These are phyloP conservation scores for Scutellaria baicalensis DNA, from an alignment of 257 asterid species.

Conservation along the genomic window DNA sequence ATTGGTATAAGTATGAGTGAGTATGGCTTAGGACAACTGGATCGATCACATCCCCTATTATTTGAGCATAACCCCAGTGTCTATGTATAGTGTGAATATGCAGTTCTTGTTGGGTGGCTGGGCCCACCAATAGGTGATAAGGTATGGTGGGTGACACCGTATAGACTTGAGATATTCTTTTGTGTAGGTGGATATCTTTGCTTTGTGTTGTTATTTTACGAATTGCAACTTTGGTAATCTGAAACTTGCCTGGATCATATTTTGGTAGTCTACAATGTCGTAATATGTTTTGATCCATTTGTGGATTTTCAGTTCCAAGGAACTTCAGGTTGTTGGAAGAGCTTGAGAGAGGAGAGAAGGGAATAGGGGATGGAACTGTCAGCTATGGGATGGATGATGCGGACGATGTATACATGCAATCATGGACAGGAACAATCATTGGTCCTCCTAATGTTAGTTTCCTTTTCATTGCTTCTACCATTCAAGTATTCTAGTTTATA, in stretches of 20 bases:
- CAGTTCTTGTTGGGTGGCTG: background rate
- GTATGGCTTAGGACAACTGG: background rate
- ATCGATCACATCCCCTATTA: background rate
- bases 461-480: background rate
- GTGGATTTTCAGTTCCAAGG: slow-evolving; percentile 56
- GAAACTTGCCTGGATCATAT: background rate
- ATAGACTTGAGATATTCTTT: background rate
- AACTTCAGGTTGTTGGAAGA: slow-evolving; percentile 79
- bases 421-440: slow-evolving; percentile 88
- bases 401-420: slow-evolving; percentile 78
- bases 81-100: background rate
- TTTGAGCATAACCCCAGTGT: background rate
- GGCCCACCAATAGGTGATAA: no score
- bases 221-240: background rate
- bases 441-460: slow-evolving; percentile 79
- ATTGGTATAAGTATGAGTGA: background rate
- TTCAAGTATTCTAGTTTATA: background rate
- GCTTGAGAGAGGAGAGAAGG: slow-evolving; percentile 90
- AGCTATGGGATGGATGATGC: slow-evolving; percentile 92
- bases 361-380: slow-evolving; percentile 89
- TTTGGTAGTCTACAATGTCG: background rate
- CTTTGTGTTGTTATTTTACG: background rate
- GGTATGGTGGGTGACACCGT: no score
- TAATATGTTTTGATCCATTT: background rate
- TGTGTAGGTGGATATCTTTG: background rate